These are phyloP conservation scores for Colletotrichum caudatum DNA, from an alignment of 2,329 filamentous ascomycete species.

Conservation along the genomic window DNA sequence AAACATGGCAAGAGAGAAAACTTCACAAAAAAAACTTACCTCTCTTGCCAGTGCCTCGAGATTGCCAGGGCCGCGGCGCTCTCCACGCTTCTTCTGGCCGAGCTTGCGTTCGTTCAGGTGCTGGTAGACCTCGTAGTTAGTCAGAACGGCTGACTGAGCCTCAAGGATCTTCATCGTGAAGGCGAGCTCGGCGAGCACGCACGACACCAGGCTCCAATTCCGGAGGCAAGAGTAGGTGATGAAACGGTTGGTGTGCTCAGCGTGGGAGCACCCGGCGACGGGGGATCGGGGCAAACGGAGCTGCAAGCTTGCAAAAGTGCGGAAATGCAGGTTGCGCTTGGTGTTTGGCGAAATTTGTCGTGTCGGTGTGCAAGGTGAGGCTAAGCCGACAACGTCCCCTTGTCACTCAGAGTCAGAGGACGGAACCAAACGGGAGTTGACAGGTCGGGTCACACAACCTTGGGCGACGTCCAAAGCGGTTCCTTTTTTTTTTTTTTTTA, in stretches of 20 bases:
- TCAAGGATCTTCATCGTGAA: constrained; percentile 76
- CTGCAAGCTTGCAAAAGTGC: neutral
- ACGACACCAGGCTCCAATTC: neutral
- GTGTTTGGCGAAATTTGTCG: constrained; percentile 23
- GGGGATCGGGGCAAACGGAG: constrained; percentile 5
- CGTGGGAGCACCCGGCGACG: constrained; percentile 15
- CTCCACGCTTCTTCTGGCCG: constrained; percentile 60
- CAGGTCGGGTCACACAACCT: constrained; percentile 33
- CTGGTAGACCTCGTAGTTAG: constrained; percentile 79
- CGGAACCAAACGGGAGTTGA: constrained; percentile 25
- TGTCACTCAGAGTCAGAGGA: constrained; percentile 20
- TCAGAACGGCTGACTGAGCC: constrained; percentile 75
- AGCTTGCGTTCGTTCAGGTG: constrained; percentile 70
- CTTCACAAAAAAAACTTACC: constrained; percentile 56
- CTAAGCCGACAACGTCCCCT: constrained; percentile 19
- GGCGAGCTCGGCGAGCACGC: constrained; percentile 10
- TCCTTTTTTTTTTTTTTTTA: neutral
- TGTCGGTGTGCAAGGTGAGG: constrained; percentile 39
- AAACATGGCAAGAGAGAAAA: constrained; percentile 15
- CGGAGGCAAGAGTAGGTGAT: constrained; percentile 1
- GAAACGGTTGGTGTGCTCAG: constrained; percentile 3
- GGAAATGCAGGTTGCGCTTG: constrained; percentile 30
- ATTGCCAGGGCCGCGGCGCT: constrained; percentile 65
- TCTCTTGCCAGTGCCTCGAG: constrained; percentile 73
- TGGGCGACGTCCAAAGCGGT: constrained; percentile 8